Evolutionary conservation across 2,329 filamentous ascomycete genomes (phyloP), one percentile per base, ranked within the genome.

Genomic region (Cercospora canescens): DNA sequence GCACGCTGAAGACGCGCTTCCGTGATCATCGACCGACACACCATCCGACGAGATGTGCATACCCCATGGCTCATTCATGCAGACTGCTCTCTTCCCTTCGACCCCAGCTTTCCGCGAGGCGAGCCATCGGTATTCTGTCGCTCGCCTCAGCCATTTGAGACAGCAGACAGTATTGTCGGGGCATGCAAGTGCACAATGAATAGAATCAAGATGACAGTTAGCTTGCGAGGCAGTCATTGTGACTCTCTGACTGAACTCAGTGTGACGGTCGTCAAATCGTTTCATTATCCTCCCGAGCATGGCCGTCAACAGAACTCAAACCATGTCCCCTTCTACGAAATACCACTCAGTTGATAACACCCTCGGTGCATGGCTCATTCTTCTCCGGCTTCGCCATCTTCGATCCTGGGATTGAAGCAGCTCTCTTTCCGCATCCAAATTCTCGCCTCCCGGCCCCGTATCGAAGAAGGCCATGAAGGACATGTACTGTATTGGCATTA

Each of bases 391-490:
- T 24, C 30, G n/a, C 6, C 26, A n/a, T 24, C 52, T 56, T 2
- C 30, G 14, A 32, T n/a, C 30, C 30, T 26, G 52, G 14, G 18
- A 56, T 24, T 34, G 30, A 3, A 50, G 45, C 28, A 24, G 52
- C 52, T 35, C 30, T 56, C 30, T 18, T 32, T 56, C 52, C 52
- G n/a, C 4, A 11, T 14, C 16, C 18, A n/a, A 26, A 12, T n/a
- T 56, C 52, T 56, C 52, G 14, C 52, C 14, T 35, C 16, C 52
- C 7, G 52, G 52, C 4, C 52, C 52, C 52, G 52, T 56, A 12
- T 56, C 52, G 52, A 56, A 56, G 52, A 56, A 56, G 8, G 52
- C 52, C 52, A 56, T 35, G 30, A 35, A 56, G 18, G 28, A 56
- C 28, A 56, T 12, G 35, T 56, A 56, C 24, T 56, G 52, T 32